Evolutionary conservation across 176 grass and related monocot species (phyloP).

Genomic region (Miscanthus lutarioriparius): DNA sequence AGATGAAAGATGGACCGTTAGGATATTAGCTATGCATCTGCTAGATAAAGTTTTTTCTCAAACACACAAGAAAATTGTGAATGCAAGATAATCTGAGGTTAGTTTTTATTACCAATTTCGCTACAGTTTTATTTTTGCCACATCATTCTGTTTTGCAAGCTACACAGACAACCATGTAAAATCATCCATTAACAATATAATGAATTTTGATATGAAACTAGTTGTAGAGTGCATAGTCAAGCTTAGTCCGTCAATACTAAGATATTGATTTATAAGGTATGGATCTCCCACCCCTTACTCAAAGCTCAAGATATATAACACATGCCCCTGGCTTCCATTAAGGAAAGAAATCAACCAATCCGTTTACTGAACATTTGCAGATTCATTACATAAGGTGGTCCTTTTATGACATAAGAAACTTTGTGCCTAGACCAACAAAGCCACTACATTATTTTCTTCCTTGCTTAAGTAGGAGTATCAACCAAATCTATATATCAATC

Average conservation of each 20-base stretch:
- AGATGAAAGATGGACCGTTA: background rate
- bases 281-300: background rate
- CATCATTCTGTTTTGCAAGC: background rate
- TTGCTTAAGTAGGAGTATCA: background rate
- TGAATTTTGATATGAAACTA: constrained; percentile 9
- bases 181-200: background rate
- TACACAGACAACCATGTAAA: background rate
- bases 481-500: background rate
- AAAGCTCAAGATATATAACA: background rate
- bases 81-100: background rate
- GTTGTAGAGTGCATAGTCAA: background rate
- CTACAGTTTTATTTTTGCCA: background rate
- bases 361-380: background rate
- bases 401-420: background rate
- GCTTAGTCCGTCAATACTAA: background rate
- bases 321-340: background rate
- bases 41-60: background rate
- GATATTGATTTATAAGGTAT: background rate
- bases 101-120: background rate
- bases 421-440: background rate
- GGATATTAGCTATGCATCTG: background rate
- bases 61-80: background rate
- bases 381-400: background rate
- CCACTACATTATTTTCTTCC: background rate
- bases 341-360: background rate